Evolutionary conservation across 371 early-diverging fungal genomes (phyloP).

Genomic region (Chytridiales sp.): DNA sequence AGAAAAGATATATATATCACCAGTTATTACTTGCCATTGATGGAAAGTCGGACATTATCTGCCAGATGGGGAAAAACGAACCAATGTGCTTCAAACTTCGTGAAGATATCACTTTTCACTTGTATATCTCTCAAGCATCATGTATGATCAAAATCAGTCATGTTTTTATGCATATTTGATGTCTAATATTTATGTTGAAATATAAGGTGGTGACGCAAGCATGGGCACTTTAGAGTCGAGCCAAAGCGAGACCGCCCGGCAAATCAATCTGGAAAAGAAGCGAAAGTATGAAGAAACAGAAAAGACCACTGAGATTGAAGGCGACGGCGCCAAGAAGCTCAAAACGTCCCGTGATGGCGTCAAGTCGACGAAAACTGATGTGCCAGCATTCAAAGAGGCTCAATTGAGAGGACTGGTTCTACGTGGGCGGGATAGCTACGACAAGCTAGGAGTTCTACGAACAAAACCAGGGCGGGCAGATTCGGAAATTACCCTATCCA

Average conservation of each 20-base stretch:
- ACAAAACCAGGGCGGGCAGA: conserved; percentile 79
- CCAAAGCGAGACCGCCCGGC: conserved; percentile 35
- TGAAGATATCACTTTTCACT: conserved; percentile 55
- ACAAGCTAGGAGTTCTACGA: conserved; percentile 59
- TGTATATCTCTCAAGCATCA: conserved; percentile 76
- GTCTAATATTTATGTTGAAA: conserved; percentile 44
- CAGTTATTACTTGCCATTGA: conserved; percentile 13
- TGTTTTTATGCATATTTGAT: not conserved
- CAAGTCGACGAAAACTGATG: too few species aligned
- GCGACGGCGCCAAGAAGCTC: not conserved
- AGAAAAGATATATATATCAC: conserved; percentile 18
- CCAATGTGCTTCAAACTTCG: conserved; percentile 16
- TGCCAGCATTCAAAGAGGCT: not conserved
- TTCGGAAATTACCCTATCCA: conserved; percentile 72
- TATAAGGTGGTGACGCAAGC: conserved; percentile 80
- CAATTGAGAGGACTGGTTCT: conserved; percentile 23
- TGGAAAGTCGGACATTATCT: not conserved
- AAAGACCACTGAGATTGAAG: not conserved
- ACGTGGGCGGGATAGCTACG: conserved; percentile 64
- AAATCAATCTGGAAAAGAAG: conserved; percentile 55
- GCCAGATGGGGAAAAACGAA: not conserved
- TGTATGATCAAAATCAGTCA: conserved; percentile 60
- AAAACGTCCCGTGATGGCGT: not conserved
- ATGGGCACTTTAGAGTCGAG: conserved; percentile 52
- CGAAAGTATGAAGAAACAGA: conserved; percentile 28